Conservation (phyloP, 2,329 filamentous ascomycete genomes). For the Epichloe coenophiala region DNA sequence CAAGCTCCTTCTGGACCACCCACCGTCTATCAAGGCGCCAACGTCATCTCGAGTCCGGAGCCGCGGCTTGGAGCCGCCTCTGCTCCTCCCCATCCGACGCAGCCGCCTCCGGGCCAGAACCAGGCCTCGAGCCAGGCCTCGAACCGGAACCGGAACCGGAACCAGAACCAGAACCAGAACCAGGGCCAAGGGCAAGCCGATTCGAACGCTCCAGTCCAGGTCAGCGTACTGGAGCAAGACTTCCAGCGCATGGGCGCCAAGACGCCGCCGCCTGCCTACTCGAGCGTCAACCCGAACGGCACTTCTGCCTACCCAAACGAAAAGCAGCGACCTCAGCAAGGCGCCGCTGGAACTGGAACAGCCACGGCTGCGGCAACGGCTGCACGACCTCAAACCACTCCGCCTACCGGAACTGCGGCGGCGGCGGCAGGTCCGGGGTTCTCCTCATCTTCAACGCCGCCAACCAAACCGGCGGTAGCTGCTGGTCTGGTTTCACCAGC, state of each 20-base stretch:
- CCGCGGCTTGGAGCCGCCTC: conserved; percentile 24
- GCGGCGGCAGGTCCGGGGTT: not conserved
- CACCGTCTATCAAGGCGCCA: conserved; percentile 78
- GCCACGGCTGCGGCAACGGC: conserved; percentile 12
- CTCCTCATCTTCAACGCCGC: not conserved
- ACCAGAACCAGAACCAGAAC: too few relatives aligned
- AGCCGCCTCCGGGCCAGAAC: not conserved
- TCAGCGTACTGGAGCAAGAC: conserved; percentile 71
- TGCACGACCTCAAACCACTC: conserved; percentile 1
- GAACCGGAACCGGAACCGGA: too few relatives aligned
- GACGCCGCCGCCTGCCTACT: conserved; percentile 91
- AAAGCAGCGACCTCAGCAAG: conserved; percentile 46
- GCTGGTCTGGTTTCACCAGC: conserved; percentile 30
- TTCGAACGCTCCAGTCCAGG: conserved; percentile 31
- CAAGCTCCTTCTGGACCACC: conserved; percentile 80
- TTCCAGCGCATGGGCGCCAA: conserved; percentile 71
- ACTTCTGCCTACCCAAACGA: conserved; percentile 61
- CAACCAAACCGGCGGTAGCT: conserved; percentile 4
- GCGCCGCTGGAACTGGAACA: conserved; percentile 1
- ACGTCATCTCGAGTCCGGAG: conserved; percentile 46
- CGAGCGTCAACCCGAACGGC: conserved; percentile 49
- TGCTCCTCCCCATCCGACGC: conserved; percentile 24
- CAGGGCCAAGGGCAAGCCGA: conserved; percentile 12
- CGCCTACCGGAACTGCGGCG: not conserved
- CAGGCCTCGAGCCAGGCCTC: not conserved